Base-by-base conservation (phyloP, 2,329 filamentous ascomycete genomes). In the Corinectria fuckeliana region DNA sequence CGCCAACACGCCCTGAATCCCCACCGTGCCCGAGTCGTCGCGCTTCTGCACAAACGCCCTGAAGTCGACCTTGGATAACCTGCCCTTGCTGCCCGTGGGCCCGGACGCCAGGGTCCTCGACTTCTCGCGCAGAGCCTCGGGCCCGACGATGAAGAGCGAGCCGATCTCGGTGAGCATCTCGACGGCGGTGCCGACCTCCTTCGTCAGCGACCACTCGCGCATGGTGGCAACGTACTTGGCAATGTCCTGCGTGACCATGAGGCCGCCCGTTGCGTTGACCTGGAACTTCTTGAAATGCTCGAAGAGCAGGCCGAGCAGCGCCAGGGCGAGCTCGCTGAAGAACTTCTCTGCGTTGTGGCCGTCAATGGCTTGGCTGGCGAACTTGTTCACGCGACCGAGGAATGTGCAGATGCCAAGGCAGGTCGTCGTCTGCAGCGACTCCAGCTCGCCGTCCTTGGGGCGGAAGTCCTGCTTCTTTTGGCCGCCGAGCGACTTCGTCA, bases 171-270 rank as follows among this genome's bases (percentile, higher is more conserved):
- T 89, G 60, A 99, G 78, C 44, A 97, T 86, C 78, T 99, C 94
- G 65, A 97, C 86, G 53, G 87, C 85, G 21, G 83, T 83, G 67
- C 86, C 84, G 48, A 88, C 86, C 38, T 91, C 87, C 68, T 88
- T 88, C 52, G 85, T 83, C 38, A 93, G 81, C 25, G 90, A 86
- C 92, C 93, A 98, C 30, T 88, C 88, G 62, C 91, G 88, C 65
- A 99, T 83, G 10, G 96, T 87, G 61, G 93, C 90, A 8, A 91
- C 91, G 75, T 99, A 99, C 73, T 92, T 93, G 32, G 92, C 92
- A 75, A 98, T 93, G 74, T 99, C 95, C 78, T 98, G 96, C 32
- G 91, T 94, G 23, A 98, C 92, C 86, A 97, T 95, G 45, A 99
- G 85, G 2, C 93, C 95, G 61, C 95, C 95, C 0, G 94, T 93